Evolutionary conservation across 495 filamentous ascomycete genomes (phyloP).

Genomic region (Daldinia bambusicola): DNA sequence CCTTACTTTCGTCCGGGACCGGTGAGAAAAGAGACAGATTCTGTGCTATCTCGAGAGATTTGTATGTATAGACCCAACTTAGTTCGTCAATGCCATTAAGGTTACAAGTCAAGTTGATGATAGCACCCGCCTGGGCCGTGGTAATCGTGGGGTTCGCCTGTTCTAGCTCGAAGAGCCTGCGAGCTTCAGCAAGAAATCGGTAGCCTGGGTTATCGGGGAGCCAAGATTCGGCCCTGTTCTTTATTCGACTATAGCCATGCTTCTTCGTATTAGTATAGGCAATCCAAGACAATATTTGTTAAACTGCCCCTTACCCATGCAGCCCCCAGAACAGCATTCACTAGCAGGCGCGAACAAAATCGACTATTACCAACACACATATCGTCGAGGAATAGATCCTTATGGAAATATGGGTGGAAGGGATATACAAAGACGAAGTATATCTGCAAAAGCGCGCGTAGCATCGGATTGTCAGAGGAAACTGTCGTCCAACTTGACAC

Average conservation of each 20-base stretch:
- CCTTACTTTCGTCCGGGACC: conserved; percentile 27
- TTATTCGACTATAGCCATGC: conserved; percentile 49
- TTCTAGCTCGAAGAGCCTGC: conserved; percentile 52
- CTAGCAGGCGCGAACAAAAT: conserved; percentile 41
- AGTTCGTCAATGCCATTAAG: conserved; percentile 52
- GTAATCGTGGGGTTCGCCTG: conserved; percentile 41
- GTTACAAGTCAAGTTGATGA: conserved; percentile 47
- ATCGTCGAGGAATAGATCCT: conserved; percentile 41
- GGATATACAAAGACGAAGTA: conserved; percentile 43
- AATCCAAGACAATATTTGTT: background rate
- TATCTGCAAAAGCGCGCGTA: conserved; percentile 34
- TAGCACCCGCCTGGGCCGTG: conserved; percentile 49
- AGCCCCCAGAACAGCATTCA: conserved; percentile 49
- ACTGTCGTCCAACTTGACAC: conserved; percentile 40
- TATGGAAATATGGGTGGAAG: conserved; percentile 37
- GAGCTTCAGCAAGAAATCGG: conserved; percentile 55
- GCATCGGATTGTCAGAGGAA: conserved; percentile 36
- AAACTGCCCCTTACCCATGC: conserved; percentile 48
- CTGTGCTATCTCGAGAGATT: conserved; percentile 48
- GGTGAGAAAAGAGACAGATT: conserved; percentile 45
- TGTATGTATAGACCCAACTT: conserved; percentile 47
- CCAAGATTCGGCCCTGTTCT: conserved; percentile 51
- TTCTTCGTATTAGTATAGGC: conserved; percentile 23
- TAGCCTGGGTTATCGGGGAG: conserved; percentile 51
- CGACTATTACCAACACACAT: conserved; percentile 29